Conservation (phyloP, 2,329 filamentous ascomycete species). For the Berkeleyomyces basicola region DNA sequence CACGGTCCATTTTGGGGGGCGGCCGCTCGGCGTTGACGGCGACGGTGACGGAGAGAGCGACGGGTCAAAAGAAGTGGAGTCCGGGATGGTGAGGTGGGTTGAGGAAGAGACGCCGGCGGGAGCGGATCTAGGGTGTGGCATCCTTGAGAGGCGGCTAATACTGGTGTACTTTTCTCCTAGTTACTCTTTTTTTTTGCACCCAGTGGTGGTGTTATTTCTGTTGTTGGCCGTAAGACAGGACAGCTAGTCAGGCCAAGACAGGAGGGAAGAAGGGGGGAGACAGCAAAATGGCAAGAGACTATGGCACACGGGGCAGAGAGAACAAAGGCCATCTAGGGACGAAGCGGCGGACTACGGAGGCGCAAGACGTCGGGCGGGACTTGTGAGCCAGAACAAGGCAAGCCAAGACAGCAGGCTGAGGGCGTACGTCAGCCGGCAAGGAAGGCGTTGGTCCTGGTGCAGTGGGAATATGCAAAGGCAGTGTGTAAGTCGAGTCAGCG, state of each 20-base stretch:
- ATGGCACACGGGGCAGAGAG: too few relatives aligned
- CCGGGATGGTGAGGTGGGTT: background rate
- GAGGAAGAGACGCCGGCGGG: background rate
- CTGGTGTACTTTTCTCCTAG: background rate
- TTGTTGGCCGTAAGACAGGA: background rate
- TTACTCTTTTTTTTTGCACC: background rate
- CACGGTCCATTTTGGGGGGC: conserved; percentile 39
- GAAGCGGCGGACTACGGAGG: too few relatives aligned
- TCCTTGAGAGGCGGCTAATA: background rate
- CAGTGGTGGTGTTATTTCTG: background rate
- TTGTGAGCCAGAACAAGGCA: too few relatives aligned
- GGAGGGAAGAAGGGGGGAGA: too few relatives aligned
- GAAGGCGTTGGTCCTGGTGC: too few relatives aligned
- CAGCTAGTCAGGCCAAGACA: background rate
- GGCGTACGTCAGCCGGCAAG: too few relatives aligned
- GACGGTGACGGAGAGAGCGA: conserved; percentile 18
- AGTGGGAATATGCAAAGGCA: too few relatives aligned
- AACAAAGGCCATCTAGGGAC: too few relatives aligned
- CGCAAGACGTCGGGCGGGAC: too few relatives aligned
- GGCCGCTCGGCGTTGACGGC: conserved; percentile 25
- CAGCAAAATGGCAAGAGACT: too few relatives aligned
- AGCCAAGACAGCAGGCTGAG: too few relatives aligned
- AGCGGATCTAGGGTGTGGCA: background rate
- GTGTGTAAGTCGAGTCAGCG: too few relatives aligned
- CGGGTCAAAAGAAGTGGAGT: background rate